A percentile compares a stretch with the other conserved stretches of the same genome.
Evolutionary conservation across 257 asterid genomes (phyloP).

Genomic region (Anisodus tanguticus): DNA sequence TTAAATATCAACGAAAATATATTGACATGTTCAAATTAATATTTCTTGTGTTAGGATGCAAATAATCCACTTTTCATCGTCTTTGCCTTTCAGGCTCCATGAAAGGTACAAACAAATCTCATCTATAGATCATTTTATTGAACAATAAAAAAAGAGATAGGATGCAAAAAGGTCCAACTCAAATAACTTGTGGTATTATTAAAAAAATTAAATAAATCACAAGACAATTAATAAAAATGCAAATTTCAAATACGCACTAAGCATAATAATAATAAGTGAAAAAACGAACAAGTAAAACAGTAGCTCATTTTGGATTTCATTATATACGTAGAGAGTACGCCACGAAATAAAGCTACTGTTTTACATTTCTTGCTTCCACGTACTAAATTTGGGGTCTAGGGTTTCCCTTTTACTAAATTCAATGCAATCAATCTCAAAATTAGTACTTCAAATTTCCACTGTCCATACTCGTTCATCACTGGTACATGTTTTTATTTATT

Average conservation of each 20-base stretch:
- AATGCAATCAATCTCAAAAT: slow-evolving; percentile 4
- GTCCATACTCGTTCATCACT: neutral
- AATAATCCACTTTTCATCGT: neutral
- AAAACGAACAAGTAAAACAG: too few relatives aligned
- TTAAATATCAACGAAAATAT: too few relatives aligned
- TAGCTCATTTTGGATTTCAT: too few relatives aligned
- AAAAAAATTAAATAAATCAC: neutral
- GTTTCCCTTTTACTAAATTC: slow-evolving; percentile 27
- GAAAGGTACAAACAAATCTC: neutral
- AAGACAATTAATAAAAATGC: too few relatives aligned
- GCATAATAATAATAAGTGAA: too few relatives aligned
- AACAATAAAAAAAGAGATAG: neutral
- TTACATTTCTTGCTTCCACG: neutral
- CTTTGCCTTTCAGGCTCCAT: neutral
- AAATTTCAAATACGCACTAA: too few relatives aligned
- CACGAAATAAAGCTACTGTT: neutral
- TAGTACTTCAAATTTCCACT: slow-evolving; percentile 27
- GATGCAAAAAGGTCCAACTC: neutral
- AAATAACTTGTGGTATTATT: neutral
- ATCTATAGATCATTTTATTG: neutral
- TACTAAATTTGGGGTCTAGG: slow-evolving; percentile 50
- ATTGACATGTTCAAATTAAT: too few relatives aligned
- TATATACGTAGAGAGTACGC: too few relatives aligned
- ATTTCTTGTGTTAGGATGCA: too few relatives aligned
- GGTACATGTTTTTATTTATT: neutral